phyloP scores from a whole-genome alignment of 139 green algal species.

The Tetraselmis chui region DNA sequence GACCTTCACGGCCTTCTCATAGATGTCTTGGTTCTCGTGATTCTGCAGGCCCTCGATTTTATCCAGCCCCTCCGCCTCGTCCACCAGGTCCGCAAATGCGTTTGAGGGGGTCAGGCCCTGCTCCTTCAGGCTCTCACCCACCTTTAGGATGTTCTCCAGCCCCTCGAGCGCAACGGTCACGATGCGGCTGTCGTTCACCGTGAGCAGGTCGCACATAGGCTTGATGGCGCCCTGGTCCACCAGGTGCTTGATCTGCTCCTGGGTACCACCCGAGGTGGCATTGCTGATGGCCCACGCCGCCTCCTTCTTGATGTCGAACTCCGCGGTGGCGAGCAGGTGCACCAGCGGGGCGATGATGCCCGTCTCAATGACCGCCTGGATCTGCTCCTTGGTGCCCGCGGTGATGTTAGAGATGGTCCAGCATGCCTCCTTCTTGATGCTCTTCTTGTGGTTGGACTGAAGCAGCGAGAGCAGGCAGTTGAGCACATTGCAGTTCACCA shows the following conservation, averaged over 20 bases:
- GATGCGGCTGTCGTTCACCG: conserved; percentile 82
- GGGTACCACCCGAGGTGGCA: conserved; percentile 86
- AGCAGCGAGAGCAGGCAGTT: conserved; percentile 88
- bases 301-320: conserved; percentile 99
- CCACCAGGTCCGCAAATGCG: conserved; percentile 78
- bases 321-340: conserved; percentile 71
- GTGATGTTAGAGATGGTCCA: conserved; percentile 99
- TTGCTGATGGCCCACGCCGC: conserved; percentile 98
- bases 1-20: conserved; percentile 94
- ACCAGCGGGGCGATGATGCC: conserved; percentile 87
- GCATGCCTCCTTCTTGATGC: conserved; percentile 99
- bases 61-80: conserved; percentile 95
- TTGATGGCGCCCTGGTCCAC: conserved; percentile 84
- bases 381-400: conserved; percentile 97
- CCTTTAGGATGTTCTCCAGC: conserved; percentile 99
- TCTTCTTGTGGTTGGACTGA: conserved; percentile 93
- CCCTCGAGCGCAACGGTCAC: conserved; percentile 97
- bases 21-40: conserved; percentile 94
- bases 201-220: conserved; percentile 94
- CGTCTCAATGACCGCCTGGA: conserved; percentile 88
- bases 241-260: conserved; percentile 78
- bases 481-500: conserved; percentile 97
- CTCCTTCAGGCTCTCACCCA: conserved; percentile 47
- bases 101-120: conserved; percentile 53
- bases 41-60: conserved; percentile 98